A percentile compares a stretch with the other conserved stretches of the same genome.
phyloP scores from a whole-genome alignment of 805 yeast species.

The Yarrowia sp. region DNA sequence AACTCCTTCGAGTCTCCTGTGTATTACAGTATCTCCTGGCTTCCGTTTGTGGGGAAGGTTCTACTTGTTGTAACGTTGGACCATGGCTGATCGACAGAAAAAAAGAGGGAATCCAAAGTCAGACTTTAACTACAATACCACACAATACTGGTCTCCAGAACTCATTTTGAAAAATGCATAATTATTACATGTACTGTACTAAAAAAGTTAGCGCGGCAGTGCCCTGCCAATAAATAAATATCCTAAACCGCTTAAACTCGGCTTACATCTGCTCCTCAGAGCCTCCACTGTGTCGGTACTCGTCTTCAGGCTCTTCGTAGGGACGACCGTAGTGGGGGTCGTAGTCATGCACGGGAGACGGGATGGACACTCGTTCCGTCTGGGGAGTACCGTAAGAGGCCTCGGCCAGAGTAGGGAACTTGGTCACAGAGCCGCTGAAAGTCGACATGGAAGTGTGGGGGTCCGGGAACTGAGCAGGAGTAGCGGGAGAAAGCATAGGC shows the following conservation, averaged over 20 bases:
- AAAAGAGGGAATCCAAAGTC: no score
- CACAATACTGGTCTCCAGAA: no score
- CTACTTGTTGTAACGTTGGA: no score
- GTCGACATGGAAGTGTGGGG: constrained; percentile 18
- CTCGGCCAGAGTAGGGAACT: constrained; percentile 15
- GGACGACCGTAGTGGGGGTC: constrained; percentile 22
- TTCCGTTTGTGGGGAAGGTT: not conserved
- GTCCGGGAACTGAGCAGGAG: constrained; percentile 18
- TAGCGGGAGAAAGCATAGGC: constrained; percentile 15
- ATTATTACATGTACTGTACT: constrained; percentile 21
- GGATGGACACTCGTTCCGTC: constrained; percentile 8
- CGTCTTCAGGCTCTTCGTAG: constrained; percentile 8
- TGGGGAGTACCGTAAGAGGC: constrained; percentile 7
- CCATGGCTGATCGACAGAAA: not conserved
- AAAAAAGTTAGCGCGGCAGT: constrained; percentile 23
- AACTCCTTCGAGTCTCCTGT: not conserved
- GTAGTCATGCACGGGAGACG: constrained; percentile 18
- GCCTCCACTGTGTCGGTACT: constrained; percentile 2
- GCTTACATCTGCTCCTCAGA: not conserved
- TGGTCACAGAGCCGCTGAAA: constrained; percentile 3
- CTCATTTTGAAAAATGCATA: not conserved
- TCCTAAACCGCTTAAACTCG: constrained; percentile 6
- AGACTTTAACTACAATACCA: no score
- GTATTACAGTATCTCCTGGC: not conserved
- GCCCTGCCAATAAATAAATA: constrained; percentile 25